Evolutionary conservation across 352 stramenopile genomes (phyloP).

Genomic region (Thraustochytrium sp.): DNA sequence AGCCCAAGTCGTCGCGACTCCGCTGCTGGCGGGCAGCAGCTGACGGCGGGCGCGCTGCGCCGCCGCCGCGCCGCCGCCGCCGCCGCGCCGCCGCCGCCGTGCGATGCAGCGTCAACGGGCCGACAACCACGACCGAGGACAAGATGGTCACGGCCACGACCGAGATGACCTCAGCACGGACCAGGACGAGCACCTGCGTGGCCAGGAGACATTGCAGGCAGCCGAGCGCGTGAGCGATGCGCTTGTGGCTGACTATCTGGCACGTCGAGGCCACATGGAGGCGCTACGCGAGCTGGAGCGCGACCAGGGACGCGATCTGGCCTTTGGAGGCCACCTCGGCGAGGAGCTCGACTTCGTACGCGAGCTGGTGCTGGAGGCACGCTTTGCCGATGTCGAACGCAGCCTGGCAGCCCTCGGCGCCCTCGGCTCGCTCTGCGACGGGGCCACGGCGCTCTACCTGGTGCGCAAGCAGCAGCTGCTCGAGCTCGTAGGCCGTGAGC

Average conservation of each 20-base stretch:
- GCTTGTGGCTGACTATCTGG: not conserved
- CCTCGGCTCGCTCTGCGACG: not conserved
- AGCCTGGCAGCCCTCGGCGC: not conserved
- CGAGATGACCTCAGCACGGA: no score
- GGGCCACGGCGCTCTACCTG: not conserved
- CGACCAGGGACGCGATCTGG: not conserved
- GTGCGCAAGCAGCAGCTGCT: constrained; percentile 12
- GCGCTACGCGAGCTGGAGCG: constrained; percentile 20
- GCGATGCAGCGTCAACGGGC: no score
- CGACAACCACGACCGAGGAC: no score
- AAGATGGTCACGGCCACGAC: no score
- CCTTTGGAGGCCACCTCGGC: not conserved
- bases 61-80: no score
- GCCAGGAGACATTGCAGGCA: no score
- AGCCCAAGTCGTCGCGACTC: no score
- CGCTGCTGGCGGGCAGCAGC: no score
- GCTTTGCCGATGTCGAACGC: not conserved
- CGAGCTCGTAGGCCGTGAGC: constrained; percentile 12
- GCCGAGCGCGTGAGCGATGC: not conserved
- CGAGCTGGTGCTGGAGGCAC: not conserved
- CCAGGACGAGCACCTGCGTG: no score
- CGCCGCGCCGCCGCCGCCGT: no score
- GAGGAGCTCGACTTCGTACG: constrained; percentile 16
- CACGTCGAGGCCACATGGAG: not conserved
- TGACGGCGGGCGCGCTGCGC: no score